Evolutionary conservation across 1,284 basidiomycete genomes (phyloP).

Genomic region (Bondarzewia mesenterica): DNA sequence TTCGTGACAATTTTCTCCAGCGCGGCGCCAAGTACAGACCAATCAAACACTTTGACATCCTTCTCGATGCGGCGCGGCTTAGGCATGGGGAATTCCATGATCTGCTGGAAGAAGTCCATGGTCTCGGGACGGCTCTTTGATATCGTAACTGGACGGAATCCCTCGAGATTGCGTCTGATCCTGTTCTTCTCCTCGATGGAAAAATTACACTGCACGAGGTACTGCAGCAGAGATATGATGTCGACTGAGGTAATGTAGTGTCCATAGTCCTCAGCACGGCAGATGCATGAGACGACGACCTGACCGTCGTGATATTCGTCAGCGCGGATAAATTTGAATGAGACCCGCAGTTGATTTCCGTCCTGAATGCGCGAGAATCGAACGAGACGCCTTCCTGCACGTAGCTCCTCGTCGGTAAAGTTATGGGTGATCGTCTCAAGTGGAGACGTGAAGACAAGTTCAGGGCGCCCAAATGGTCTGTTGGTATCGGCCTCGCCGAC

Average conservation of each 20-base stretch:
- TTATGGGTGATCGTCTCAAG: constrained; percentile 42
- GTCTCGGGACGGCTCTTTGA: neutral
- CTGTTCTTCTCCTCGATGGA: constrained; percentile 95
- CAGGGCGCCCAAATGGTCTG: constrained; percentile 23
- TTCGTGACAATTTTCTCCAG: constrained; percentile 90
- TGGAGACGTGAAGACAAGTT: constrained; percentile 49
- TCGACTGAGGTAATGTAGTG: constrained; percentile 94
- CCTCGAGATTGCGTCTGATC: constrained; percentile 90
- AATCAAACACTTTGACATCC: constrained; percentile 96
- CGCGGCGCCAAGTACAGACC: constrained; percentile 74
- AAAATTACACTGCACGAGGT: constrained; percentile 77
- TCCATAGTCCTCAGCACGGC: constrained; percentile 62
- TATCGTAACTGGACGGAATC: constrained; percentile 84
- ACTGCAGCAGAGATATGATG: constrained; percentile 88
- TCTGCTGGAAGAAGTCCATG: constrained; percentile 61
- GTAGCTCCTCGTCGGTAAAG: constrained; percentile 52
- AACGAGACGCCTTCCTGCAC: constrained; percentile 62
- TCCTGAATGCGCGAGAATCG: constrained; percentile 58
- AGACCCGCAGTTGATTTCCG: constrained; percentile 52
- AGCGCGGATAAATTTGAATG: constrained; percentile 53
- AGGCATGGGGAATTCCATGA: constrained; percentile 93
- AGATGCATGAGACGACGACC: constrained; percentile 84
- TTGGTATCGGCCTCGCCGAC: constrained; percentile 18
- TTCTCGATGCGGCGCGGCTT: constrained; percentile 97
- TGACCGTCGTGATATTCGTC: constrained; percentile 49